Base-by-base conservation (phyloP, 1,284 basidiomycete species). In the Schizophyllum commune region DNA sequence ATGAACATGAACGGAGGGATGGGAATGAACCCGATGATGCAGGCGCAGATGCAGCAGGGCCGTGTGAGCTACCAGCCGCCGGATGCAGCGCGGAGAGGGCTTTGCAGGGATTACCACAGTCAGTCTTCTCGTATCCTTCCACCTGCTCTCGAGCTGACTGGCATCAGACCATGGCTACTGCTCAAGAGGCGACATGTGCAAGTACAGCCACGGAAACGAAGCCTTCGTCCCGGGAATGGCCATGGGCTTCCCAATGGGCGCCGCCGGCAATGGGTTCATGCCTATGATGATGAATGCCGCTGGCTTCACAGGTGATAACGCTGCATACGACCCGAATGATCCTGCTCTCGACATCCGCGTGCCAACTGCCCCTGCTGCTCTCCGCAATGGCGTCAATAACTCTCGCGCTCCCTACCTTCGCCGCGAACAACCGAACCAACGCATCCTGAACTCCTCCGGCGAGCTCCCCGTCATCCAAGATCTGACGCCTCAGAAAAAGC, bases 71-170 rank as follows among this genome's bases (percentile, higher is more conserved):
- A 90, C 68, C 81, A 82, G 60, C 86, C 88, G 32, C 86, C 86
- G 66, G 86, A 86, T 65, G 83, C 20, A 2, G 53, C 83, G 68
- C 82, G 81, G 64, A 77, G 84, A 65, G 88, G 88, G 8, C 81
- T 89, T 62, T 96, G 94, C 76, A 82, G 89, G 63, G 93, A 96
- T 72, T 96, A 96, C 71, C 87, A 94, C 72, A 91, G 94, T 95
- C 69, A 71, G 93, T 82, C 32, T 27, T 52, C 57, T 27, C n/a
- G n/a, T n/a, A n/a, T n/a, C n/a, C n/a, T n/a, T n/a, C n/a, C n/a
- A n/a, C n/a, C n/a, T n/a, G n/a, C n/a, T n/a, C n/a, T n/a, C n/a
- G n/a, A n/a, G n/a, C n/a, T 52, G 39, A 65, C 32, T 52, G 32
- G 56, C 55, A 9, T 56, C 67, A 95, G 92, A 94, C 70, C 87